Evolutionary conservation across 1,139 yeast species (phyloP).

Genomic region (Meyerozyma guilliermondii): DNA sequence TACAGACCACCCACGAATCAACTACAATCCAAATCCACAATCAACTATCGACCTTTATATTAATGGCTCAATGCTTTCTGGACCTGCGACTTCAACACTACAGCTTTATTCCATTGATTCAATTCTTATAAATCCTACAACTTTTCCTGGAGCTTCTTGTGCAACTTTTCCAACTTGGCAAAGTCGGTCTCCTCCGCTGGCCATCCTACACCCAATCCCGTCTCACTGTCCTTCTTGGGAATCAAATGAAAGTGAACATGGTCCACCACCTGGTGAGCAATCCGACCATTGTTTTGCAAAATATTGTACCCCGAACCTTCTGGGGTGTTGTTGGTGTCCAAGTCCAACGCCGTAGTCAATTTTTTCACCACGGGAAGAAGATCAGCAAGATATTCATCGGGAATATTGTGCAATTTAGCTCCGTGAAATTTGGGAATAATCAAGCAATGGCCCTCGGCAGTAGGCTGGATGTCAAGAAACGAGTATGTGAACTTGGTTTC

Average conservation of each 20-base stretch:
- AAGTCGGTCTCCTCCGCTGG: slow-evolving; percentile 77
- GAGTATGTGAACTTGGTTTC: slow-evolving; percentile 80
- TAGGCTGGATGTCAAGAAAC: slow-evolving; percentile 89
- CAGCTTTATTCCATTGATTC: too few relatives aligned
- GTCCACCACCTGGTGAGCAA: slow-evolving; percentile 91
- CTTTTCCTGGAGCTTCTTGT: slow-evolving; percentile 54
- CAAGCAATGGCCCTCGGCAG: slow-evolving; percentile 80
- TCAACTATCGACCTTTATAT: too few relatives aligned
- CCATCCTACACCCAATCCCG: slow-evolving; percentile 89
- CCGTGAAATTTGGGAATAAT: slow-evolving; percentile 92
- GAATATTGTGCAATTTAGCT: slow-evolving; percentile 82
- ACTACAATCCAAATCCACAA: too few relatives aligned
- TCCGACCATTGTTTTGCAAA: slow-evolving; percentile 86
- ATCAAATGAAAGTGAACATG: slow-evolving; percentile 96
- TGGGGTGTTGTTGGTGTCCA: slow-evolving; percentile 50
- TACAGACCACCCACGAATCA: too few relatives aligned
- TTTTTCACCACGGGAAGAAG: slow-evolving; percentile 83
- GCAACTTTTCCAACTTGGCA: slow-evolving; percentile 61
- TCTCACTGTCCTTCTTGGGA: slow-evolving; percentile 66
- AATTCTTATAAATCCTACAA: slow-evolving; percentile 25
- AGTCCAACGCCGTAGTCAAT: slow-evolving; percentile 65
- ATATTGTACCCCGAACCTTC: slow-evolving; percentile 83
- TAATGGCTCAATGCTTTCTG: too few relatives aligned
- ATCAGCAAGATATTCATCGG: slow-evolving; percentile 85
- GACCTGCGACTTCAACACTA: too few relatives aligned